These are phyloP conservation scores for Arthrocladium fulminans DNA, from an alignment of 2,329 filamentous ascomycete genomes.

Conservation along the genomic window DNA sequence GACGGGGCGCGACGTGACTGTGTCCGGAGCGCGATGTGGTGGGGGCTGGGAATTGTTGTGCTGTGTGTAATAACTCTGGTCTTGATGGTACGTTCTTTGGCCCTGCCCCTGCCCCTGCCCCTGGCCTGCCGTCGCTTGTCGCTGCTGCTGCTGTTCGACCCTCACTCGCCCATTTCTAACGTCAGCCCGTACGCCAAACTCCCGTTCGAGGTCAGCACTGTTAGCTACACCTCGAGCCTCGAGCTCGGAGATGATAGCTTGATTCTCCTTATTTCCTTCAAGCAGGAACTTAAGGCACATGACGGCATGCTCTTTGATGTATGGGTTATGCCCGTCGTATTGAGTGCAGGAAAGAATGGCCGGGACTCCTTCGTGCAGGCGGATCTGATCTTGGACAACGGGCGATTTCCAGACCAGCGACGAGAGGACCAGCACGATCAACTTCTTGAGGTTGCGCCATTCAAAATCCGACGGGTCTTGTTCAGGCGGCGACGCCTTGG, in stretches of 20 bases:
- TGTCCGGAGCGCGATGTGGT: background rate
- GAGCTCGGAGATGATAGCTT: conserved; percentile 44
- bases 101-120: no score
- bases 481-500: conserved; percentile 37
- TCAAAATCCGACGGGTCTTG: conserved; percentile 59
- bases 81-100: background rate
- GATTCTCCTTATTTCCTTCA: conserved; percentile 44
- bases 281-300: conserved; percentile 71
- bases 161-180: conserved; percentile 33
- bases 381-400: conserved; percentile 78
- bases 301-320: conserved; percentile 83
- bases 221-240: conserved; percentile 36
- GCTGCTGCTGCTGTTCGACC: conserved; percentile 3
- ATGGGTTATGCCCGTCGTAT: conserved; percentile 89
- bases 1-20: background rate
- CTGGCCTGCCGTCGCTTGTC: background rate
- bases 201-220: conserved; percentile 15
- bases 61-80: background rate
- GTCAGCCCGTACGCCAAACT: conserved; percentile 33
- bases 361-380: conserved; percentile 76
- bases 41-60: background rate
- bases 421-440: conserved; percentile 82
- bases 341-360: conserved; percentile 80
- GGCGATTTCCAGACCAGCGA: conserved; percentile 80
- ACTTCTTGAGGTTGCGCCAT: conserved; percentile 80